Evolutionary conservation across 192 early-diverging fungal species (phyloP).

Genomic region (Backusella australiensis): DNA sequence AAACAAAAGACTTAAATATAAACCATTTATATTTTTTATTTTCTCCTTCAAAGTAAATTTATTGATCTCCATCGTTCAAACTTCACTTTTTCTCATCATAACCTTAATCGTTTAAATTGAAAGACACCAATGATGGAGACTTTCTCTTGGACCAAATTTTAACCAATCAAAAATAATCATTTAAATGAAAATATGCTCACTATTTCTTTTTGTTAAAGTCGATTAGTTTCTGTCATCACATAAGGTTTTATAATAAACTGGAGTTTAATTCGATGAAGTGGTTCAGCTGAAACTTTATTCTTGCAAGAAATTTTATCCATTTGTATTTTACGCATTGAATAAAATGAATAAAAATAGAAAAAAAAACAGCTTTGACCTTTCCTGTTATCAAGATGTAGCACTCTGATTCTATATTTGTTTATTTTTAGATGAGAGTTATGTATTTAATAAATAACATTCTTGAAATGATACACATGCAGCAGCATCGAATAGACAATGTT

Average conservation of each 20-base stretch:
- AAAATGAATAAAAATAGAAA: not conserved
- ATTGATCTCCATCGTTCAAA: not conserved
- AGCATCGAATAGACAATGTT: no score
- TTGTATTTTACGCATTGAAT: not conserved
- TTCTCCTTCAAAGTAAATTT: not conserved
- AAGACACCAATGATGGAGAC: not conserved
- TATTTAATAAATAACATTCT: no score
- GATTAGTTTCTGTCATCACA: not conserved
- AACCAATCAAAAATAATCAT: not conserved
- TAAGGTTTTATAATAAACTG: not conserved
- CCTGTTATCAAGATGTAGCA: not conserved
- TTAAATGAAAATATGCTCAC: not conserved
- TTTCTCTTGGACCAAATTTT: not conserved
- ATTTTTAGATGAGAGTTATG: not conserved
- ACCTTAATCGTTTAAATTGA: not conserved
- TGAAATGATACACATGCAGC: no score
- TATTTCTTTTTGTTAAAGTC: no score
- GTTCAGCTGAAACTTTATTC: not conserved
- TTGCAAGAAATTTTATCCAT: not conserved
- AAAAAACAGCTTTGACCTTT: not conserved
- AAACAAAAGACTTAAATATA: not conserved
- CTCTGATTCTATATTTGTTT: not conserved
- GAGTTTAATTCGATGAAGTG: not conserved
- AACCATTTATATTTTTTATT: not conserved
- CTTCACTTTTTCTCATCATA: not conserved